Conservation (phyloP, 2,329 filamentous ascomycete genomes). For the Diaporthe vaccinii region DNA sequence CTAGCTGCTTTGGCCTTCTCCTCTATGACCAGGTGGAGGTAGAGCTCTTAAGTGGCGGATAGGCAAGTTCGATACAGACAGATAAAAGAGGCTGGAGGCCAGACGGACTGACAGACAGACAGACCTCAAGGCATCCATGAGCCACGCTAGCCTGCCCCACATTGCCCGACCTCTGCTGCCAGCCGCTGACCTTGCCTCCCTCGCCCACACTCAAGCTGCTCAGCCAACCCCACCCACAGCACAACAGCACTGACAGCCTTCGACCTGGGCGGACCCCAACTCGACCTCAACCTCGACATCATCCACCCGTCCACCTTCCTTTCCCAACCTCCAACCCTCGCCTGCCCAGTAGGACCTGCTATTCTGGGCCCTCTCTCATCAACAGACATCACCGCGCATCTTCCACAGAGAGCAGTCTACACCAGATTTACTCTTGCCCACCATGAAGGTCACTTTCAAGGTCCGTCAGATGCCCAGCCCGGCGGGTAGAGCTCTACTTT, state of each 20-base stretch:
- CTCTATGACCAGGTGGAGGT: background rate
- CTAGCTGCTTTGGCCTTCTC: background rate
- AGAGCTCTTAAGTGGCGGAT: conserved; percentile 6
- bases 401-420: conserved; percentile 42
- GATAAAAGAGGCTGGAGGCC: background rate
- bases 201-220: background rate
- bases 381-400: conserved; percentile 14
- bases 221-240: conserved; percentile 28
- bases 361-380: conserved; percentile 10
- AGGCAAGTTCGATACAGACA: background rate
- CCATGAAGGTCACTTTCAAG: conserved; percentile 79
- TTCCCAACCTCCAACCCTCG: conserved; percentile 37
- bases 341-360: conserved; percentile 12
- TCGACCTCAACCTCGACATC: conserved; percentile 35
- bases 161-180: conserved; percentile 20
- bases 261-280: conserved; percentile 26
- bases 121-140: conserved; percentile 34
- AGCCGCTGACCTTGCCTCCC: conserved; percentile 30
- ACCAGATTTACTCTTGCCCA: conserved; percentile 58
- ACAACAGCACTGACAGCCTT: conserved; percentile 16
- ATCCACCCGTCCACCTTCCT: conserved; percentile 17
- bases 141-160: conserved; percentile 36
- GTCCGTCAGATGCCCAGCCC: conserved; percentile 55
- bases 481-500: conserved; percentile 17
- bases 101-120: background rate